phyloP scores from a whole-genome alignment of 257 asterid genomes.

The Phtheirospermum japonicum region DNA sequence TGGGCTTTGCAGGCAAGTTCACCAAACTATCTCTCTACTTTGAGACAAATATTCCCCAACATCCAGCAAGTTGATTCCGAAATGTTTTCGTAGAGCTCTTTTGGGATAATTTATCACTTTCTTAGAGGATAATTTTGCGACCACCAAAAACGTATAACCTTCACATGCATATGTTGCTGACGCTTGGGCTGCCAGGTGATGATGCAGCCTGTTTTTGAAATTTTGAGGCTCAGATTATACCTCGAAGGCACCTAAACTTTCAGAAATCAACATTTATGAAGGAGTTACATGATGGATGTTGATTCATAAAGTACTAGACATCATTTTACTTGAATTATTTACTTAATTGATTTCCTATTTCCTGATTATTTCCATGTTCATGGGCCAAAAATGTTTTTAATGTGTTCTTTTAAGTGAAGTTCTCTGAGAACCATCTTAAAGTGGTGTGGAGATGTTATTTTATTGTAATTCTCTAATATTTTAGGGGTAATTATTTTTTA shows the following conservation, averaged over 20 bases:
- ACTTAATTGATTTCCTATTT: background rate
- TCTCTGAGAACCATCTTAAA: too few relatives aligned
- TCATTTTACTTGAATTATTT: background rate
- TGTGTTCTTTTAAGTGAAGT: too few relatives aligned
- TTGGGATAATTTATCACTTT: constrained; percentile 8
- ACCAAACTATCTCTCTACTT: constrained; percentile 52
- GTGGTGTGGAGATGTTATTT: too few relatives aligned
- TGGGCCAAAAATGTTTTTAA: background rate
- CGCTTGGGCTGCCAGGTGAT: constrained; percentile 22
- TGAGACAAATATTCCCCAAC: constrained; percentile 69
- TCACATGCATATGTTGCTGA: constrained; percentile 1
- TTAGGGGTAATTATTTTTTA: too few relatives aligned
- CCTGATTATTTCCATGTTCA: background rate
- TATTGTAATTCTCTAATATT: too few relatives aligned
- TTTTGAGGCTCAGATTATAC: background rate
- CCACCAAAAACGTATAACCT: background rate
- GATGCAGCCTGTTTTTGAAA: constrained; percentile 20
- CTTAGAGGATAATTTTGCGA: background rate
- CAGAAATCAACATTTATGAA: constrained; percentile 12
- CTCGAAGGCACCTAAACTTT: constrained; percentile 3
- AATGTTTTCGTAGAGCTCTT: constrained; percentile 45
- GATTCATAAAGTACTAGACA: background rate
- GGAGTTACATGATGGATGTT: constrained; percentile 14
- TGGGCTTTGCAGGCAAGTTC: constrained; percentile 60
- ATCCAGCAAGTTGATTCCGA: constrained; percentile 84